Evolutionary conservation across 257 asterid genomes (phyloP).

Genomic region (Buddleja alternifolia): DNA sequence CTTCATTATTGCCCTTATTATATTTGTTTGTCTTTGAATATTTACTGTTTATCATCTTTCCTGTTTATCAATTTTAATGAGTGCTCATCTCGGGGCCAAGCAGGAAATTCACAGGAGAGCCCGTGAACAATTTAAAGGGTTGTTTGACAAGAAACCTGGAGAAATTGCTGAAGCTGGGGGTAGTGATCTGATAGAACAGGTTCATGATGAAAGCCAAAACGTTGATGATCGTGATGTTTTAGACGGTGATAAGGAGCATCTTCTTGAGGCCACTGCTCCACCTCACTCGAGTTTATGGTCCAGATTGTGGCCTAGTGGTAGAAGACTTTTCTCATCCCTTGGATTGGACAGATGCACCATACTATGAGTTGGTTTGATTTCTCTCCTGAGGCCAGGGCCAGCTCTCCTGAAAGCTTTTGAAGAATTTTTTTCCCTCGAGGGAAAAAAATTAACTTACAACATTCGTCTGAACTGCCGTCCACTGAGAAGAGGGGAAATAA

Average conservation of each 20-base stretch:
- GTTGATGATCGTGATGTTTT: constrained; percentile 39
- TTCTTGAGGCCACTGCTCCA: constrained; percentile 57
- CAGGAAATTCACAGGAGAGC: constrained; percentile 78
- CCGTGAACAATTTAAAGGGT: constrained; percentile 81
- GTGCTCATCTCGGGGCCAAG: constrained; percentile 12
- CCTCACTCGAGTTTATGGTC: constrained; percentile 55
- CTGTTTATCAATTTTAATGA: background rate
- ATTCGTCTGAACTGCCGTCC: background rate
- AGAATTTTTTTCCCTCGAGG: background rate
- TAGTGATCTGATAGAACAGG: constrained; percentile 37
- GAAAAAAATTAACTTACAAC: background rate
- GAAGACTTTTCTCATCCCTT: constrained; percentile 53
- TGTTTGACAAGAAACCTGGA: constrained; percentile 97
- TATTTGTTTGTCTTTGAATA: background rate
- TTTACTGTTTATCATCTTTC: background rate
- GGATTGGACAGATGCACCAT: constrained; percentile 84
- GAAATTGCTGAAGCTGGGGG: constrained; percentile 72
- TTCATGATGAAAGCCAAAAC: constrained; percentile 38
- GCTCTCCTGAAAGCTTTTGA: background rate
- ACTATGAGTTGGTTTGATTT: constrained; percentile 43
- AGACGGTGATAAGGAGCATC: constrained; percentile 47
- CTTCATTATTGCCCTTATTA: too few relatives aligned
- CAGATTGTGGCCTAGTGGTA: constrained; percentile 58
- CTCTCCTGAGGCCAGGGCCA: background rate
- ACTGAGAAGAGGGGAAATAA: background rate